Conservation (phyloP, 2,329 filamentous ascomycete genomes). For the Scedosporium apiospermum region DNA sequence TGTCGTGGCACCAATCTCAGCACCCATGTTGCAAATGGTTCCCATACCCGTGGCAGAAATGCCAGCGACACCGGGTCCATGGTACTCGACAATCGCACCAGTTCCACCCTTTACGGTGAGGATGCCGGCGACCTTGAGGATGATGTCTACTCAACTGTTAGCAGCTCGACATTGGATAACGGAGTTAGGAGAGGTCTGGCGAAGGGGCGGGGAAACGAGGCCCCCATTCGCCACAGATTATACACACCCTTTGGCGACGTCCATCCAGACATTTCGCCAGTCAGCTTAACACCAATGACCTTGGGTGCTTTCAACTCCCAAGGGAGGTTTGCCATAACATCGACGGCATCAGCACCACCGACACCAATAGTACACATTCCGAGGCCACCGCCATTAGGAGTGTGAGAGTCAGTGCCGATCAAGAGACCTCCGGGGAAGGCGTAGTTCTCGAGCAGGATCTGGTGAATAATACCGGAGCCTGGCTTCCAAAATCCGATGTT, state of each 20-base stretch:
- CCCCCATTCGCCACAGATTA: neutral
- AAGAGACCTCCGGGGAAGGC: slow-evolving; percentile 97
- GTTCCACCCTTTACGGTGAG: slow-evolving; percentile 97
- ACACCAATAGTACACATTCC: slow-evolving; percentile 94
- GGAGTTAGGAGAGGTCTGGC: neutral
- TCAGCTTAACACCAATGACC: slow-evolving; percentile 92
- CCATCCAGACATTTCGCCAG: slow-evolving; percentile 83
- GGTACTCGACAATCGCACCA: slow-evolving; percentile 78
- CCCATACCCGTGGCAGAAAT: slow-evolving; percentile 71
- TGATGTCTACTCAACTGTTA: slow-evolving; percentile 57
- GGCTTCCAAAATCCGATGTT: slow-evolving; percentile 99
- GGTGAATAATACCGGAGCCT: slow-evolving; percentile 98
- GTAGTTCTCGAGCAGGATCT: slow-evolving; percentile 98
- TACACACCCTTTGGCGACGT: slow-evolving; percentile 76
- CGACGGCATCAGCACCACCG: slow-evolving; percentile 94
- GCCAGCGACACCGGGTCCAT: slow-evolving; percentile 56
- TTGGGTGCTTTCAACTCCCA: slow-evolving; percentile 99
- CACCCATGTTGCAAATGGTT: slow-evolving; percentile 58
- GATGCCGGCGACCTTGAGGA: slow-evolving; percentile 93
- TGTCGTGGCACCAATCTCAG: slow-evolving; percentile 77
- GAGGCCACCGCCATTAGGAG: slow-evolving; percentile 92
- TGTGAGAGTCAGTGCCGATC: slow-evolving; percentile 97
- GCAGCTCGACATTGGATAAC: slow-evolving; percentile 5
- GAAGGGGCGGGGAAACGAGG: neutral
- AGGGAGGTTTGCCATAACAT: slow-evolving; percentile 93